A percentile compares a stretch with the other conserved stretches of the same genome.
phyloP scores from a whole-genome alignment of 306 rosid genomes.

The Fragaria vesca region DNA sequence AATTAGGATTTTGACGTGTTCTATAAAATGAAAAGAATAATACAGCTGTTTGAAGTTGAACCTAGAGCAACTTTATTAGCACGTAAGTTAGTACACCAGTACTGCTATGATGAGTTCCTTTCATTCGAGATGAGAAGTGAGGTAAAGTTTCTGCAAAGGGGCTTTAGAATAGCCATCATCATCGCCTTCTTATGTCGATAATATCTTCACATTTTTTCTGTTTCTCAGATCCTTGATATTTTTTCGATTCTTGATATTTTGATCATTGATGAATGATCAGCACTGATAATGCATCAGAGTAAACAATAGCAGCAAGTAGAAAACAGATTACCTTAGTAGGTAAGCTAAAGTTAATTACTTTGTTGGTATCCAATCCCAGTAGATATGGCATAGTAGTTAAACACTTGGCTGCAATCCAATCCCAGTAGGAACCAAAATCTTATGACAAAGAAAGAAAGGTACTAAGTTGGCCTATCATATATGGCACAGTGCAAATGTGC shows the following conservation, averaged over 20 bases:
- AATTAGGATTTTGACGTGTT: neutral
- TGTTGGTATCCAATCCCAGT: neutral
- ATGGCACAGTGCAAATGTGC: neutral
- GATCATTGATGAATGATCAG: neutral
- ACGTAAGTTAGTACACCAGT: neutral
- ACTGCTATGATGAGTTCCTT: conserved; percentile 1
- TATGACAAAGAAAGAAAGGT: neutral
- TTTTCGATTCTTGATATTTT: neutral
- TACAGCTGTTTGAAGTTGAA: conserved; percentile 7
- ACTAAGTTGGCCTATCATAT: neutral
- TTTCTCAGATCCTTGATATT: neutral
- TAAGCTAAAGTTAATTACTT: neutral
- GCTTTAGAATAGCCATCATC: neutral
- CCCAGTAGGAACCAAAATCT: neutral
- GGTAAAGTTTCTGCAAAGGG: neutral
- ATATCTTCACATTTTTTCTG: neutral
- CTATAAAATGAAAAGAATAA: neutral
- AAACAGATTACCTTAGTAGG: neutral
- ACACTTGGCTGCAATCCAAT: too few species aligned
- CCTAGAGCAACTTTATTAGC: neutral
- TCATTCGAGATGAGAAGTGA: neutral
- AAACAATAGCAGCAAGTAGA: neutral
- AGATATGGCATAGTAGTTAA: too few species aligned
- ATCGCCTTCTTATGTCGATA: neutral
- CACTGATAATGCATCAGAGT: neutral